Base-by-base conservation (phyloP, 1,139 yeast species). In the Suhomyces kunorum region DNA sequence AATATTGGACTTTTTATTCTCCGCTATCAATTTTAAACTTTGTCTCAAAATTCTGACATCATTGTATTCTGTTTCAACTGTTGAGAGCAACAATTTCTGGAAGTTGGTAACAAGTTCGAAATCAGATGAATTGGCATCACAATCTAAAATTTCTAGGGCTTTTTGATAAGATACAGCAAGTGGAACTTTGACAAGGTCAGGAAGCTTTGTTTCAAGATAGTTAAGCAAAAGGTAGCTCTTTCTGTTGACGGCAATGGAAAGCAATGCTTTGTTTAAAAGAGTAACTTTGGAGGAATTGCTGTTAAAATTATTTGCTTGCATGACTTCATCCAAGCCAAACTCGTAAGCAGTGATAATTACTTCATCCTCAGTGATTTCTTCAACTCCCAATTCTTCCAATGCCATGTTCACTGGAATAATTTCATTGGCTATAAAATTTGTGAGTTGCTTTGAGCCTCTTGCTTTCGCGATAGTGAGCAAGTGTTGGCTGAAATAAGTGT, bases 351-450 rank as follows among this genome's bases (percentile, higher is more conserved):
- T 83, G 24, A 80, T 71, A 4, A 85, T 77, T 30, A 85, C 80
- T 44, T 85, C 94, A 53, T 84, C 92, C 54, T 84, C 94, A 4
- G 87, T 83, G 6, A 78, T 71, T 26, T 76, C 79, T 49, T 77
- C 83, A 17, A 84, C 75, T 12, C 80, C 83, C 34, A 88, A 62
- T 12, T 75, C 71, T 1, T 71, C 71, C 49, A 84, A 78, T 0
- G 96, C 94, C 38, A 79, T 74, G 3, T 61, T 56, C 5, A 78
- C 48, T 11, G 78, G 76, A 27, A 79, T 53, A 2, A 84, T 74
- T 52, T 85, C 90, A 22, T 72, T 66, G 4, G 68, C 70, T 28
- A 85, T 57, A 46, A 66, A 81, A 15, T 66, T 61, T 6, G 50
- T 50, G n/a, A 87, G 53, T 5, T 43, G 51, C 0, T 54, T 47